phyloP scores from a whole-genome alignment of 2,329 filamentous ascomycete species.

The Exophiala phaeomuriformis region DNA sequence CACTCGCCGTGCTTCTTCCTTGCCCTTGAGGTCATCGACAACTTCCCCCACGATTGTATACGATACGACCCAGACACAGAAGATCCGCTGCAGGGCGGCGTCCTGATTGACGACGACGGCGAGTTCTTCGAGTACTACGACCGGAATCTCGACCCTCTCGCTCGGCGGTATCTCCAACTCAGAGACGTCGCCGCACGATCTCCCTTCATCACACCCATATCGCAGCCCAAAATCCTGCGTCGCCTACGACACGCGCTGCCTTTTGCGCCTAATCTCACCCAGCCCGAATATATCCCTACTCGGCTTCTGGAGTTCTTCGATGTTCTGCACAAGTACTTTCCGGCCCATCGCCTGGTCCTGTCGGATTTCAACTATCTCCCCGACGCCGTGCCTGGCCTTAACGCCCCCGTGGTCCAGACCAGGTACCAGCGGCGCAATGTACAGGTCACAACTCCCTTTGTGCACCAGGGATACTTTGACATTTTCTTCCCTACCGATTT shows the following conservation, averaged over 20 bases:
- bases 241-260: constrained; percentile 59
- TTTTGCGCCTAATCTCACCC: constrained; percentile 66
- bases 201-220: constrained; percentile 39
- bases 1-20: constrained; percentile 94
- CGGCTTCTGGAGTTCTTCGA: constrained; percentile 96
- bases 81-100: constrained; percentile 76
- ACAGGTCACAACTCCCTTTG: constrained; percentile 81
- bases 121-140: constrained; percentile 96
- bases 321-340: constrained; percentile 79
- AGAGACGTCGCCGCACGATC: constrained; percentile 61
- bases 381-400: constrained; percentile 73
- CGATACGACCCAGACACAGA: constrained; percentile 81
- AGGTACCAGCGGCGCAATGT: constrained; percentile 80
- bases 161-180: constrained; percentile 74
- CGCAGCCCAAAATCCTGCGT: constrained; percentile 50
- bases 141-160: constrained; percentile 70
- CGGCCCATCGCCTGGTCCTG: constrained; percentile 76
- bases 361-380: constrained; percentile 86
- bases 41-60: constrained; percentile 90
- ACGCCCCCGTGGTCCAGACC: constrained; percentile 94
- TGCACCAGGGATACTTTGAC: constrained; percentile 97
- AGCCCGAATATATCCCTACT: constrained; percentile 89
- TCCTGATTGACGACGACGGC: constrained; percentile 74
- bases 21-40: constrained; percentile 96
- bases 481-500: constrained; percentile 98